A percentile compares a stretch with the other conserved stretches of the same genome.
Evolutionary conservation across 352 stramenopile species (phyloP).

Genomic region (Globisporangium canariense): DNA sequence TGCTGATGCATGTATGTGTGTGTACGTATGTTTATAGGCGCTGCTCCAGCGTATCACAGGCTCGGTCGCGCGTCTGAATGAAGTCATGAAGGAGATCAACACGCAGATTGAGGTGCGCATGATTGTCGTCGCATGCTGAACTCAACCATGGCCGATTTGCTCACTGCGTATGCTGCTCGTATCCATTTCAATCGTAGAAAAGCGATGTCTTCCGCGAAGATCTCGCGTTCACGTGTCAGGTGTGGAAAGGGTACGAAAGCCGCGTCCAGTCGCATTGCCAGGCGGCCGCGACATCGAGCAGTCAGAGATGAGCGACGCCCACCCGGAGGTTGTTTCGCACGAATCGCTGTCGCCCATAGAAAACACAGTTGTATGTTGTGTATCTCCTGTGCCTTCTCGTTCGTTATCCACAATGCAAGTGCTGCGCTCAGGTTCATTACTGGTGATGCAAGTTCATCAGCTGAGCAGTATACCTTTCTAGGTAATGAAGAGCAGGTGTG

Average conservation of each 20-base stretch:
- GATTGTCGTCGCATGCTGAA: background rate
- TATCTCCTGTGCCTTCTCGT: background rate
- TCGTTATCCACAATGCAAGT: background rate
- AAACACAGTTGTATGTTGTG: background rate
- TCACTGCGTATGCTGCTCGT: background rate
- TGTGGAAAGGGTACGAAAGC: slow-evolving; percentile 84
- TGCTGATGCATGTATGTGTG: background rate
- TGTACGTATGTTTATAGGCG: slow-evolving; percentile 24
- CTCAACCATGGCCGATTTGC: background rate
- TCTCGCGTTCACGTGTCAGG: slow-evolving; percentile 65
- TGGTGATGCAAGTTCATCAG: background rate
- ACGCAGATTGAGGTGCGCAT: slow-evolving; percentile 66
- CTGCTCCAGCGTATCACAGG: slow-evolving; percentile 75
- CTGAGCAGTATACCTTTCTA: background rate
- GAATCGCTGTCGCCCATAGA: background rate
- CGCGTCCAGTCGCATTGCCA: slow-evolving; percentile 74
- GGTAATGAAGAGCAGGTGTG: background rate
- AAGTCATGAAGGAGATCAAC: slow-evolving; percentile 86
- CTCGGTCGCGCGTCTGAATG: slow-evolving; percentile 72
- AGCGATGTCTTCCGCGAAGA: slow-evolving; percentile 74
- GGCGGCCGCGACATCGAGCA: slow-evolving; percentile 12
- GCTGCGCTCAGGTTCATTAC: background rate
- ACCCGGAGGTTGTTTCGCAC: background rate
- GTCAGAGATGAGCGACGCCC: slow-evolving; percentile 1
- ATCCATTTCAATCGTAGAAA: slow-evolving; percentile 39